Conservation (phyloP, 352 stramenopile species). For the Globisporangium echinulatum region DNA sequence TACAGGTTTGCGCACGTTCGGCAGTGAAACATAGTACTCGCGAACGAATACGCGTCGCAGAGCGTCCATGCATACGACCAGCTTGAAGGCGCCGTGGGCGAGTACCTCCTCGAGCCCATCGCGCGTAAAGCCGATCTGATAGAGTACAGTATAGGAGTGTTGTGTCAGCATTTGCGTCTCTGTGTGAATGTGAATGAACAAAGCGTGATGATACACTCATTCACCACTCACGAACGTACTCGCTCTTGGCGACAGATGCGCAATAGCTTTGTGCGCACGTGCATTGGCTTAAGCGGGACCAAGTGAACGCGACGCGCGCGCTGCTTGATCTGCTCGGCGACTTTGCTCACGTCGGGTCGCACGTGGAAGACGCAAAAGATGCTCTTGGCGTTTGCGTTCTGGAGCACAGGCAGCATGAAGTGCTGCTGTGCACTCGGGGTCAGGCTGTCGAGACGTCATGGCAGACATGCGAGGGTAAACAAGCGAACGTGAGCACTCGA, state of each 20-base stretch:
- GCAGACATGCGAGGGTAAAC: not conserved
- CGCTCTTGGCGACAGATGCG: constrained; percentile 36
- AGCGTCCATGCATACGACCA: constrained; percentile 32
- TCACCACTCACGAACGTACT: constrained; percentile 16
- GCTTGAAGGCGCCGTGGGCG: constrained; percentile 22
- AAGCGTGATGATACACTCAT: not conserved
- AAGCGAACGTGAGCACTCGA: not conserved
- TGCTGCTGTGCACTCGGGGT: constrained; percentile 58
- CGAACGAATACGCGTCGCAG: constrained; percentile 43
- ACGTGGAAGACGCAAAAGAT: constrained; percentile 54
- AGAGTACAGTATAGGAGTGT: not conserved
- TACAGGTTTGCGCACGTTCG: constrained; percentile 39
- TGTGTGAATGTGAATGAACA: not conserved
- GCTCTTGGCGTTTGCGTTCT: constrained; percentile 37
- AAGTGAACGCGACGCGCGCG: constrained; percentile 35
- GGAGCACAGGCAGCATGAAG: constrained; percentile 41
- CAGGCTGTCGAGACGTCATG: constrained; percentile 19
- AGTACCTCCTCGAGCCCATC: constrained; percentile 48
- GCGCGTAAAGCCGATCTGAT: constrained; percentile 56
- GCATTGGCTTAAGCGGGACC: constrained; percentile 21
- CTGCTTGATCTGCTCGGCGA: constrained; percentile 56
- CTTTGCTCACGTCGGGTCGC: constrained; percentile 39
- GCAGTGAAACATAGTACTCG: constrained; percentile 43
- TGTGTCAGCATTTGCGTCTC: too few relatives aligned
- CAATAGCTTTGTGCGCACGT: constrained; percentile 53